Percentiles rank a stretch among this genome's conserved stretches.
phyloP scores from a whole-genome alignment of 1,139 yeast genomes.

The Candida mesenterica region DNA sequence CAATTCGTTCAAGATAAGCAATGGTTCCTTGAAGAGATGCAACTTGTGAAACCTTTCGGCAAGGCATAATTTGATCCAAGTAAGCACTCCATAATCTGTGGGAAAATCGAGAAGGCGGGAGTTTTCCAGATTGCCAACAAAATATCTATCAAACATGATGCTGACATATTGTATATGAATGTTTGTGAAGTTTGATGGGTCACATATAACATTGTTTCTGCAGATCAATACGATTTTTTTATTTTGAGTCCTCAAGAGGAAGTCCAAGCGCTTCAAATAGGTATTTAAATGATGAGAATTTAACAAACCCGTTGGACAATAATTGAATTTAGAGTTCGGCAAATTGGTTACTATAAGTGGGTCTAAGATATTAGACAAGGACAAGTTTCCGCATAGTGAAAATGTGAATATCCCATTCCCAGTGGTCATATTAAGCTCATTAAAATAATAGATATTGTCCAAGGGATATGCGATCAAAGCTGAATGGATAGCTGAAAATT shows the following conservation, averaged over 20 bases:
- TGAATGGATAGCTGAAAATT: slow-evolving; percentile 5
- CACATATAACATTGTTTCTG: slow-evolving; percentile 11
- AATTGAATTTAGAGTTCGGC: slow-evolving; percentile 10
- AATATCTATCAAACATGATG: slow-evolving; percentile 17
- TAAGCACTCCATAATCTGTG: slow-evolving; percentile 22
- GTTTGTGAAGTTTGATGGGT: slow-evolving; percentile 16
- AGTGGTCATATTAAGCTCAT: slow-evolving; percentile 16
- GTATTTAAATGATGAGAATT: slow-evolving; percentile 11
- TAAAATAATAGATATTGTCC: slow-evolving; percentile 14
- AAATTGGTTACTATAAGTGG: slow-evolving; percentile 14
- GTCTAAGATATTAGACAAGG: slow-evolving; percentile 13
- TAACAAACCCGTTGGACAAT: slow-evolving; percentile 14
- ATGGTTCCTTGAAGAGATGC: slow-evolving; percentile 5
- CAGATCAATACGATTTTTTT: slow-evolving; percentile 12
- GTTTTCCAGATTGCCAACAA: slow-evolving; percentile 4
- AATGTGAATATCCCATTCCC: slow-evolving; percentile 11
- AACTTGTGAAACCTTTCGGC: slow-evolving; percentile 7
- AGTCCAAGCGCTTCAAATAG: slow-evolving; percentile 11
- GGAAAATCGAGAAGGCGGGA: slow-evolving; percentile 19
- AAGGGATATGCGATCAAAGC: slow-evolving; percentile 5
- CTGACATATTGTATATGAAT: slow-evolving; percentile 19
- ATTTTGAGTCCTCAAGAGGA: slow-evolving; percentile 5
- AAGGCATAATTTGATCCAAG: slow-evolving; percentile 14
- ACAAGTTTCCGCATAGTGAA: slow-evolving; percentile 14
- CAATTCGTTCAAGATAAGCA: slow-evolving; percentile 7